Evolutionary conservation across 441 rosid species (phyloP).

Genomic region (Gossypium lobatum): DNA sequence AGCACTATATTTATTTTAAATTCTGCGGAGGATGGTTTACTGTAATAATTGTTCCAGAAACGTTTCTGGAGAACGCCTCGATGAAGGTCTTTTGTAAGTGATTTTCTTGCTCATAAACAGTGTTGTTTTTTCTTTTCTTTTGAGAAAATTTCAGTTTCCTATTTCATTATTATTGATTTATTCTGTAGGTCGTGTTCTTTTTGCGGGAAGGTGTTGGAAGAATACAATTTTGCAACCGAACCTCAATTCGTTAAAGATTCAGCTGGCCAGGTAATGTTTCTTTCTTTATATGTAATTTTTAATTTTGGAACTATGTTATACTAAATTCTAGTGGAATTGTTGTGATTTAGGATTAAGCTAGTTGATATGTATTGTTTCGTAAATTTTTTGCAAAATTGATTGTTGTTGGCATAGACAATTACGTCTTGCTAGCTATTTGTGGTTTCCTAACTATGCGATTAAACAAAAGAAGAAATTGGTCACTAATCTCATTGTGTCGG

Average conservation of each 20-base stretch:
- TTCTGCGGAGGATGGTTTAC: not conserved
- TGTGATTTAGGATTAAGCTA: not conserved
- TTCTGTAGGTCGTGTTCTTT: slow-evolving; percentile 34
- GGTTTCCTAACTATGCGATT: not conserved
- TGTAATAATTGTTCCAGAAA: slow-evolving; percentile 8
- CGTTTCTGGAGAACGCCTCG: slow-evolving; percentile 6
- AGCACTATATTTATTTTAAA: not conserved
- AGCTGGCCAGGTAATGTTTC: slow-evolving; percentile 34
- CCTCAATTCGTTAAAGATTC: slow-evolving; percentile 40
- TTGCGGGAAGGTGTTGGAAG: slow-evolving; percentile 48
- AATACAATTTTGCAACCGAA: slow-evolving; percentile 36
- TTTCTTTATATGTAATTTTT: not conserved
- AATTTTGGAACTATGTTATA: not conserved
- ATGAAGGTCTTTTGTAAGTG: slow-evolving; percentile 6
- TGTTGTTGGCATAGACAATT: not conserved
- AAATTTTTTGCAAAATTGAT: not conserved
- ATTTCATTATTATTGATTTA: not conserved
- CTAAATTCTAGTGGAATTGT: not conserved
- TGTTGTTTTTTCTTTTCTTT: not conserved
- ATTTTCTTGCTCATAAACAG: not conserved
- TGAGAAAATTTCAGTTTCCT: not conserved
- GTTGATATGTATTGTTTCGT: not conserved
- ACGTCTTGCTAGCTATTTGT: not conserved
- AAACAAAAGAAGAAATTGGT: not conserved
- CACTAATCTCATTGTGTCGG: not conserved